Conservation (phyloP, 352 stramenopile species). For the Phytopythium vexans region DNA sequence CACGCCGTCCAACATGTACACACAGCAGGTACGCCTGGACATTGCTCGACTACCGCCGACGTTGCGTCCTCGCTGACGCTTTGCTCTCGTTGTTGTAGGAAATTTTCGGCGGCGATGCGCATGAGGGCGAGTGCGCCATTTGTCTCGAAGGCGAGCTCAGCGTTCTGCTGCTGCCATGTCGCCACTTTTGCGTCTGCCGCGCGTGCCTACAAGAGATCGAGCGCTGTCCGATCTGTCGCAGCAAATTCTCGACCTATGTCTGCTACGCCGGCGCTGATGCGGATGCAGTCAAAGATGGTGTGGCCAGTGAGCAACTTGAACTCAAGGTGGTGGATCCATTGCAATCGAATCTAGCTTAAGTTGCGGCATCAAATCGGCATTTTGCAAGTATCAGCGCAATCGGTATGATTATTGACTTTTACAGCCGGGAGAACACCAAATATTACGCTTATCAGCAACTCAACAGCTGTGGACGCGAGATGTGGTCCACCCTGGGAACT, state of each 20-base stretch:
- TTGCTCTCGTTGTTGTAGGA: constrained; percentile 23
- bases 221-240: constrained; percentile 64
- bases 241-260: constrained; percentile 55
- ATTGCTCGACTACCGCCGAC: too few species aligned
- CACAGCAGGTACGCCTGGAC: constrained; percentile 28
- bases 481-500: constrained; percentile 3
- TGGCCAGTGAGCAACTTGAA: not conserved
- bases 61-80: too few species aligned
- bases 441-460: too few species aligned
- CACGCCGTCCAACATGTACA: constrained; percentile 31
- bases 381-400: too few species aligned
- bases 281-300: not conserved
- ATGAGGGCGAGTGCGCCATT: constrained; percentile 52
- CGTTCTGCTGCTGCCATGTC: constrained; percentile 56
- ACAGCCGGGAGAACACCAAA: too few species aligned
- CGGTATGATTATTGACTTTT: too few species aligned
- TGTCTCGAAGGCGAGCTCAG: constrained; percentile 44
- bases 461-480: too few species aligned
- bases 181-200: constrained; percentile 63
- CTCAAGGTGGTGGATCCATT: constrained; percentile 2
- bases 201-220: constrained; percentile 70
- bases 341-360: too few species aligned
- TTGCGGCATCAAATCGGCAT: too few species aligned
- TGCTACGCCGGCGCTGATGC: constrained; percentile 18
- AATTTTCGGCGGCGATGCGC: constrained; percentile 41